Percentiles rank a stretch among this genome's conserved stretches.
phyloP scores from a whole-genome alignment of 2,329 filamentous ascomycete genomes.

The Cytospora mali region DNA sequence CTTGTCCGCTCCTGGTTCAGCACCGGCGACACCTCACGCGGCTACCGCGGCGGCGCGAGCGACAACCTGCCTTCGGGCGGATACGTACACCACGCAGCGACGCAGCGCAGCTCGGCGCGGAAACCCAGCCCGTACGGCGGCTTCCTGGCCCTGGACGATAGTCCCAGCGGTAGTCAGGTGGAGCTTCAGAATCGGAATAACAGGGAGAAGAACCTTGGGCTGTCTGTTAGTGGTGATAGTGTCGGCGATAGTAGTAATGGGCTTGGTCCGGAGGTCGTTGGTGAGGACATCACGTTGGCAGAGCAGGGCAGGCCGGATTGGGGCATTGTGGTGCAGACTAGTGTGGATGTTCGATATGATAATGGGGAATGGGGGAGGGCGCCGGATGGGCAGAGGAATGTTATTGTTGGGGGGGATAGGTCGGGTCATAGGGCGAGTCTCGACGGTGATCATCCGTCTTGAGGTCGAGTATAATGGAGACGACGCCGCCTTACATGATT shows the following conservation, averaged over 20 bases:
- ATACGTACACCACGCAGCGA: not conserved
- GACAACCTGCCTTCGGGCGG: not conserved
- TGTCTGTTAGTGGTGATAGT: not conserved
- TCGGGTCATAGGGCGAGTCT: not conserved
- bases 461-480: too few relatives aligned
- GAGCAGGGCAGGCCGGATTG: not conserved
- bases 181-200: not conserved
- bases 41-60: not conserved
- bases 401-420: not conserved
- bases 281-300: not conserved
- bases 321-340: not conserved
- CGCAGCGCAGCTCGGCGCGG: not conserved
- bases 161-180: not conserved
- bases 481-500: too few relatives aligned
- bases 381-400: not conserved
- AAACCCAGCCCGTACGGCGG: not conserved
- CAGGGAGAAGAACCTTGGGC: not conserved
- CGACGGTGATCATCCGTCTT: not conserved
- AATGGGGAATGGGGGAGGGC: not conserved
- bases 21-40: not conserved
- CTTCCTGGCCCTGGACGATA: not conserved
- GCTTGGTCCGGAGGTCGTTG: not conserved
- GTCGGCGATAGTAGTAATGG: not conserved
- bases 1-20: conserved; percentile 3
- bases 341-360: not conserved